Evolutionary conservation across 305 asterid genomes (phyloP).

Genomic region (Rubia peregrina): DNA sequence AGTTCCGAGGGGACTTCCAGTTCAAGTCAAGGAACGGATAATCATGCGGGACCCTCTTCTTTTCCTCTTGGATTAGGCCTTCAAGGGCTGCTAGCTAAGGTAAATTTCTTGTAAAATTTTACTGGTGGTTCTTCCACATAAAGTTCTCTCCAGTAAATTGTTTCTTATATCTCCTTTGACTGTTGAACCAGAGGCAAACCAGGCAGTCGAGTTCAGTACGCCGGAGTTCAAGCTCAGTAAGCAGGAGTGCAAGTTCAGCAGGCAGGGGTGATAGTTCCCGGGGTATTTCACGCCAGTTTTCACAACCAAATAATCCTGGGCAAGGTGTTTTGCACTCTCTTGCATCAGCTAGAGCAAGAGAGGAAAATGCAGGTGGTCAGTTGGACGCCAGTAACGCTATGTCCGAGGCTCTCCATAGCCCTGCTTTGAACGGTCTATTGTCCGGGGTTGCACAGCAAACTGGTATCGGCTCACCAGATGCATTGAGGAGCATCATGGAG

Average conservation of each 20-base stretch:
- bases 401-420: conserved; percentile 64
- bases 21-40: conserved; percentile 29
- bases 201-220: conserved; percentile 37
- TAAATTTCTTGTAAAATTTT: conserved; percentile 17
- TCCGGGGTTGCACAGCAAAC: conserved; percentile 81
- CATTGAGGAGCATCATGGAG: conserved; percentile 64
- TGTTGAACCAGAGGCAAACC: conserved; percentile 46
- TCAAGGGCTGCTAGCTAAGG: conserved; percentile 79
- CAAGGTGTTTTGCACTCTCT: conserved; percentile 70
- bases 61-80: conserved; percentile 78
- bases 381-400: conserved; percentile 47
- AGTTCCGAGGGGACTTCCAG: conserved; percentile 20
- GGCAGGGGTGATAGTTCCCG: conserved; percentile 32
- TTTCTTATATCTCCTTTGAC: conserved; percentile 7
- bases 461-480: conserved; percentile 74
- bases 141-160: background rate
- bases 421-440: conserved; percentile 61
- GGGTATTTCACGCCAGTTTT: conserved; percentile 31
- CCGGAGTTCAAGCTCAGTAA: conserved; percentile 7
- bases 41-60: conserved; percentile 33
- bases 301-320: conserved; percentile 43
- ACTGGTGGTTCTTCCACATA: background rate
- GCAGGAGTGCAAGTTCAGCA: conserved; percentile 11
- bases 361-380: conserved; percentile 31
- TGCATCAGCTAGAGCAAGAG: conserved; percentile 36